Base-by-base conservation (phyloP, 345 rosid species). In the Brassica rapa region DNA sequence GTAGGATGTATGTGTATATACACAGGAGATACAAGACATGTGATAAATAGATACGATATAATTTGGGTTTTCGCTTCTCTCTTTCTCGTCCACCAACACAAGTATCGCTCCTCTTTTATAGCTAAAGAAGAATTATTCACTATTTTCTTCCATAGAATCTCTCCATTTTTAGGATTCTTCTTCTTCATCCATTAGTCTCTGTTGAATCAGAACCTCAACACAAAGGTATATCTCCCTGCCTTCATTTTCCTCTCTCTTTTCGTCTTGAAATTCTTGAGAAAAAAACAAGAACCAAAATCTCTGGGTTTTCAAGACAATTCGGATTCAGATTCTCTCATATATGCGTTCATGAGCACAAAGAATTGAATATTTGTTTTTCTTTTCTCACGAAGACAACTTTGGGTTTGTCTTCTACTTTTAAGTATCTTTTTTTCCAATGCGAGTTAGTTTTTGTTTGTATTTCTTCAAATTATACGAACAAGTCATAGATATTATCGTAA, bases 11-110 rank as follows among this genome's bases (percentile, higher is more conserved):
- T 11, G 29, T 24, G 32, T 11, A 1, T 71, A 62, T 8, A 29
- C 21, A 61, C 4, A 41, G 7, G 5, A 37, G 12, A 51, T 30
- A 62, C 16, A 61, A 64, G 43, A 62, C 29, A 16, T 62, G 27
- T 37, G 23, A 65, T 66, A 51, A 49, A 8, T 78, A 78, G 66
- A 72, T 72, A 72, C 76, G 46, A 32, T 59, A 57, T 30, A 0
- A 61, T 68, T 66, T 72, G 24, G 33, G 62, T 72, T 66, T 72
- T 71, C 68, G 62, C 39, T 57, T 65, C 82, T 61, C 63, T 73
- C 39, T 60, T 46, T 61, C 64, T 79, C 77, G 8, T 79, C 82
- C 82, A 73, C 78, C 82, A 66, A 72, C 72, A 9, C 4, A 67
- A 46, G 30, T 66, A 72, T 32, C 68, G 25, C 59, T 39, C 77